Evolutionary conservation across 129 eudicot genomes (phyloP).

Genomic region (Logfia minima): DNA sequence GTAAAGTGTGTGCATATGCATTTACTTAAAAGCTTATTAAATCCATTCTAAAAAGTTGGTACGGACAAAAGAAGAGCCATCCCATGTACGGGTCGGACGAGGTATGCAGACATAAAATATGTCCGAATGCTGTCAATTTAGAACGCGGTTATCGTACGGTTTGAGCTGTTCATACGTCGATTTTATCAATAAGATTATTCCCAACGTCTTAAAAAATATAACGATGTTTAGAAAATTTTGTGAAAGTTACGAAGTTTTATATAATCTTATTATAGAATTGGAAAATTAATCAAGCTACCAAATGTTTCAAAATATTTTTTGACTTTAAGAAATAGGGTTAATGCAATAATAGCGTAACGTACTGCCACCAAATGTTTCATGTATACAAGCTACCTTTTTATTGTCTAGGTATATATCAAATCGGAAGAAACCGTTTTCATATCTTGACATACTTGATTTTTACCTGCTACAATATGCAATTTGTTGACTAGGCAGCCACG

Average conservation of each 20-base stretch:
- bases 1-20: background rate
- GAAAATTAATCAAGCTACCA: too few relatives aligned
- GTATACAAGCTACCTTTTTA: too few relatives aligned
- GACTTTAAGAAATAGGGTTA: too few relatives aligned
- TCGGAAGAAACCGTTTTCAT: too few relatives aligned
- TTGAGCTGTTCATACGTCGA: slow-evolving; percentile 27
- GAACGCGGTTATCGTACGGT: slow-evolving; percentile 3
- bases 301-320: too few relatives aligned
- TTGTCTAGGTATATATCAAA: too few relatives aligned
- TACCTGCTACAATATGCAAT: too few relatives aligned
- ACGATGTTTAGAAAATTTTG: background rate
- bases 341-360: too few relatives aligned
- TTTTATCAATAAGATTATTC: slow-evolving; percentile 25
- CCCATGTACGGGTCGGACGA: slow-evolving; percentile 15
- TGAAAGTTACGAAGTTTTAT: background rate
- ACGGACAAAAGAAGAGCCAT: slow-evolving; percentile 22
- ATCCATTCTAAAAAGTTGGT: background rate
- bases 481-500: too few relatives aligned
- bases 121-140: slow-evolving; percentile 20
- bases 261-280: too few relatives aligned
- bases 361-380: too few relatives aligned
- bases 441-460: too few relatives aligned
- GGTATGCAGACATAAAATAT: slow-evolving; percentile 16
- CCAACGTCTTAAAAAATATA: background rate
- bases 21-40: background rate